phyloP scores from a whole-genome alignment of 1,139 yeast genomes.

The Candida tetrigidarum region DNA sequence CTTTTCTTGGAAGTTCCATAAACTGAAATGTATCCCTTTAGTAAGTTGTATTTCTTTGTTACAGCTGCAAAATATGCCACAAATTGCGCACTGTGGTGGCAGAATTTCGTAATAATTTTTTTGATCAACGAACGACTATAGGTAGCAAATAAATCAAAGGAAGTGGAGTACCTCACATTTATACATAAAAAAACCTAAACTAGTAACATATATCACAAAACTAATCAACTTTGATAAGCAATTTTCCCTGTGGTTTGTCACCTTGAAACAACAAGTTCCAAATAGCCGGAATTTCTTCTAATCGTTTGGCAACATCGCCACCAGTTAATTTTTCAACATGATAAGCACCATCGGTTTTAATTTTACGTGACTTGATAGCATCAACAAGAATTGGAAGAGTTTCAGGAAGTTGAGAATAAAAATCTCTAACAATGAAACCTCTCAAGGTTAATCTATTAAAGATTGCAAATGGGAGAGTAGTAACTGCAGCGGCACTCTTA shows the following conservation, averaged over 20 bases:
- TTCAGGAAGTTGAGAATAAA: slow-evolving; percentile 31
- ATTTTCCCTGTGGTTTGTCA: slow-evolving; percentile 39
- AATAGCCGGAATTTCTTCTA: slow-evolving; percentile 31
- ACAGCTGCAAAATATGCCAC: too few species aligned
- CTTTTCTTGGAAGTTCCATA: too few species aligned
- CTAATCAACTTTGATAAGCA: slow-evolving; percentile 39
- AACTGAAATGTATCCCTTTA: too few species aligned
- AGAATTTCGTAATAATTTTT: background rate
- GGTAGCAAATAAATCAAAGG: background rate
- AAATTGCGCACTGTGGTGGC: slow-evolving; percentile 1
- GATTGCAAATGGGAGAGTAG: slow-evolving; percentile 48
- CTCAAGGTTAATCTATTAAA: slow-evolving; percentile 49
- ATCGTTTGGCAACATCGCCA: slow-evolving; percentile 21
- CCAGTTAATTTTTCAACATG: slow-evolving; percentile 31
- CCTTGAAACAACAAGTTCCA: slow-evolving; percentile 35
- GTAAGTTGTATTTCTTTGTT: too few species aligned
- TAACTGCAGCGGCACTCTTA: slow-evolving; percentile 31
- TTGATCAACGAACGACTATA: background rate
- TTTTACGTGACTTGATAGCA: slow-evolving; percentile 44
- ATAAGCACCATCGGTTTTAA: slow-evolving; percentile 31
- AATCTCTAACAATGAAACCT: slow-evolving; percentile 53
- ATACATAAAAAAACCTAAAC: too few species aligned
- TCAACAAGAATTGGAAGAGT: slow-evolving; percentile 38
- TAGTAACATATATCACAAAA: too few species aligned
- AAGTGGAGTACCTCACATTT: too few species aligned